Evolutionary conservation across 169 alveolate genomes (phyloP), one percentile per base, ranked within the genome.

Genomic region (Amoebophrya sp.): DNA sequence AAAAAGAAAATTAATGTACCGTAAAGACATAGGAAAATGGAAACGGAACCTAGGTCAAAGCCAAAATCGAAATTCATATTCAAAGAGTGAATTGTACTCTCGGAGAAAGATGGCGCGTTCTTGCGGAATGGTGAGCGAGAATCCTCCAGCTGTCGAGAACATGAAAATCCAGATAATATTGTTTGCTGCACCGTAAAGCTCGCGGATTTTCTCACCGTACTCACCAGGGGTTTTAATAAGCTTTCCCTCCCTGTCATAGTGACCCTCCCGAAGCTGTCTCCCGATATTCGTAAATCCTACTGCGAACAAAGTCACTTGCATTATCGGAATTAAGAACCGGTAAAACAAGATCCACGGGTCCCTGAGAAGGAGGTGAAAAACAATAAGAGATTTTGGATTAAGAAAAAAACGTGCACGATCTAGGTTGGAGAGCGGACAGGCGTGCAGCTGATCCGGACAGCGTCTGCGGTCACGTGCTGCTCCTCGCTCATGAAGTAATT

Each of bases 31-130:
- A n/a, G n/a, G n/a, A n/a, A n/a, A n/a, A n/a, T n/a, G n/a, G n/a
- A n/a, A n/a, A n/a, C n/a, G n/a, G n/a, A n/a, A n/a, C n/a, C n/a
- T n/a, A n/a, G n/a, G n/a, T n/a, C n/a, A n/a, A n/a, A n/a, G n/a
- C n/a, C n/a, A n/a, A n/a, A n/a, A n/a, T n/a, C n/a, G n/a, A n/a
- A n/a, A n/a, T n/a, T n/a, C n/a, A n/a, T n/a, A n/a, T n/a, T n/a
- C n/a, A n/a, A n/a, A n/a, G n/a, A n/a, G n/a, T n/a, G n/a, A n/a
- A n/a, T n/a, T n/a, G n/a, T n/a, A 89, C 33, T 89, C 91, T 23
- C 91, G 91, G 39, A 89, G 38, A 33, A 89, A 89, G 91, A 89
- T 89, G 33, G 77, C 91, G 33, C 91, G 91, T 76, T 89, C 41
- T 29, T 41, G 77, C 33, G 91, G 91, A 76, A 29, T 40, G 40